Evolutionary conservation across 108 stramenopile genomes (phyloP).

Genomic region (Nitzschia sp.): DNA sequence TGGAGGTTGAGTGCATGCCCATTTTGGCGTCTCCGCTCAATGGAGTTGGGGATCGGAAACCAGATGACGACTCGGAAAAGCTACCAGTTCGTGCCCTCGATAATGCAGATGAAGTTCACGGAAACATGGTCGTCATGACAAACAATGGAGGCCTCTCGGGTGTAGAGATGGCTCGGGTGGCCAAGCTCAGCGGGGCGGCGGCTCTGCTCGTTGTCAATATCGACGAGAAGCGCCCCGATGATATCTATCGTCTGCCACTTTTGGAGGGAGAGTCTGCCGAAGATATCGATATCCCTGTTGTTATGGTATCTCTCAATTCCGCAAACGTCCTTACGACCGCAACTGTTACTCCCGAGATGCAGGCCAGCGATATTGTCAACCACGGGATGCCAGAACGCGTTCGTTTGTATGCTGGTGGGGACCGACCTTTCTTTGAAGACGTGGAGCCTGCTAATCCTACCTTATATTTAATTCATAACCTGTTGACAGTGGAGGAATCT

Average conservation of each 20-base stretch:
- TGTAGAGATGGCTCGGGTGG: slow-evolving; percentile 80
- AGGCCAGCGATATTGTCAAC: slow-evolving; percentile 51
- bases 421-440: slow-evolving; percentile 93
- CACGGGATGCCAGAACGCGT: slow-evolving; percentile 60
- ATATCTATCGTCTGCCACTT: slow-evolving; percentile 70
- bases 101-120: slow-evolving; percentile 77
- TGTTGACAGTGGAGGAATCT: slow-evolving; percentile 74
- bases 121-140: slow-evolving; percentile 90
- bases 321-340: slow-evolving; percentile 86
- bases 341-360: slow-evolving; percentile 55
- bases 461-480: slow-evolving; percentile 89
- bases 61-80: slow-evolving; percentile 18
- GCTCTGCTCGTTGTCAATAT: slow-evolving; percentile 86
- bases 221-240: slow-evolving; percentile 77
- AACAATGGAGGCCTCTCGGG: slow-evolving; percentile 67
- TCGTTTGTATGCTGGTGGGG: slow-evolving; percentile 85
- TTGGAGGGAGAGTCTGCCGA: slow-evolving; percentile 64
- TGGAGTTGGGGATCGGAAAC: slow-evolving; percentile 47
- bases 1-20: slow-evolving; percentile 86
- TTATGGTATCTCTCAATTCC: slow-evolving; percentile 86
- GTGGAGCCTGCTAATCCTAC: slow-evolving; percentile 59
- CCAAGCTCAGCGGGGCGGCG: slow-evolving; percentile 80
- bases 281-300: slow-evolving; percentile 84
- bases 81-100: slow-evolving; percentile 28
- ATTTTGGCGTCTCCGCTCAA: slow-evolving; percentile 79